Evolutionary conservation across 371 early-diverging fungal species (phyloP), one percentile per base, ranked within the genome.

Genomic region (Circinella umbellata): DNA sequence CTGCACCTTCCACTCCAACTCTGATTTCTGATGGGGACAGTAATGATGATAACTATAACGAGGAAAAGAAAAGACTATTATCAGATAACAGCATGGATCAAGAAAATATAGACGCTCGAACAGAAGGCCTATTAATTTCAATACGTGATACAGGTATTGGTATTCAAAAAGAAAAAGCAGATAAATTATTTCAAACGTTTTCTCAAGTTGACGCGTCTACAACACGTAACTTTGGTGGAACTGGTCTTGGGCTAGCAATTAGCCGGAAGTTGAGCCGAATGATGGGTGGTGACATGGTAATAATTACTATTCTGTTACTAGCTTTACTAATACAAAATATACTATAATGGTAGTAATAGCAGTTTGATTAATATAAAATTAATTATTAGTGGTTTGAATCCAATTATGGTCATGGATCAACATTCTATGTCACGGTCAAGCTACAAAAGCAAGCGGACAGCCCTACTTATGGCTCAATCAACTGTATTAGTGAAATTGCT

Each of bases 121-220:
- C 18, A 11, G 62, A 62, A 15, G 15, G 42, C 4, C 54, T 84
- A 51, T 46, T 77, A 37, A 71, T 88, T 68, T 70, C 80, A 7
- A 88, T 91, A n/a, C 73, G 55, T 60, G 91, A 91, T 70, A 86
- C 90, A 1, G 91, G 91, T 53, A 86, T 89, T 62, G 90, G 91
- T 36, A 89, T 91, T 65, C 85, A 86, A 0, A 66, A 74, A 18
- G 78, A 84, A 17, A 84, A 87, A 60, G 67, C 68, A n/a, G 75
- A 73, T 60, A 79, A 78, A 49, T 79, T 91, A 0, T 91, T 91
- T 70, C 79, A 86, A 37, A 82, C 85, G 15, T 91, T 90, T 68
- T 79, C 85, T 1, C 90, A 90, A 67, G 86, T 86, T 6, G 87
- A 86, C 48, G 84, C 80, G 15, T 82, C 83, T 0, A 86, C 86